Evolutionary conservation across 2,329 filamentous ascomycete species (phyloP).

Genomic region (Anthostomella pinea): DNA sequence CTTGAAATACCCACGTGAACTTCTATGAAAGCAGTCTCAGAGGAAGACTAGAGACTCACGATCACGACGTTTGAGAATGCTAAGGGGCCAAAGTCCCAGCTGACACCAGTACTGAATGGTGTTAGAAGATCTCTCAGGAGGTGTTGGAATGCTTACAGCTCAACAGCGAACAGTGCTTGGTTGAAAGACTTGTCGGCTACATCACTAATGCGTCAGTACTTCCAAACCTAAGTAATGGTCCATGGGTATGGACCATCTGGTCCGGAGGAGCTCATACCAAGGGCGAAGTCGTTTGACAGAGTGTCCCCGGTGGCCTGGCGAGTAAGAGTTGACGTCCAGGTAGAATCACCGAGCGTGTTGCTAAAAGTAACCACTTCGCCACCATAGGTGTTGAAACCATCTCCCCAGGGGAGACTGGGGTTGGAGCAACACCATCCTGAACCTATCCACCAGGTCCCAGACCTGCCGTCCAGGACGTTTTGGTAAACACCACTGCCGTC

Average conservation of each 20-base stretch:
- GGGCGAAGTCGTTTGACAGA: slow-evolving; percentile 33
- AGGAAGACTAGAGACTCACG: slow-evolving; percentile 30
- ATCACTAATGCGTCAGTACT: slow-evolving; percentile 1
- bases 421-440: slow-evolving; percentile 41
- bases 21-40: too few species aligned
- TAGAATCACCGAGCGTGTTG: slow-evolving; percentile 28
- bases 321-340: slow-evolving; percentile 35
- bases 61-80: slow-evolving; percentile 46
- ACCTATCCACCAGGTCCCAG: slow-evolving; percentile 40
- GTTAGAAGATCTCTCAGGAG: background rate
- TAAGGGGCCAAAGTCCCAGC: slow-evolving; percentile 40
- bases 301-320: slow-evolving; percentile 28
- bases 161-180: slow-evolving; percentile 40
- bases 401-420: slow-evolving; percentile 37
- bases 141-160: slow-evolving; percentile 29
- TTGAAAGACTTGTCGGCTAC: slow-evolving; percentile 37
- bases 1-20: too few species aligned
- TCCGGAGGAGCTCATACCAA: slow-evolving; percentile 22
- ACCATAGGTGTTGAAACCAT: slow-evolving; percentile 36
- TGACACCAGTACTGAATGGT: slow-evolving; percentile 27
- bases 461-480: slow-evolving; percentile 39
- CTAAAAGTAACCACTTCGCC: slow-evolving; percentile 34
- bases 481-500: slow-evolving; percentile 41
- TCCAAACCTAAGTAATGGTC: background rate
- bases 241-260: too few species aligned